Base-by-base conservation (phyloP, 345 rosid genomes). In the Hypericum perforatum region DNA sequence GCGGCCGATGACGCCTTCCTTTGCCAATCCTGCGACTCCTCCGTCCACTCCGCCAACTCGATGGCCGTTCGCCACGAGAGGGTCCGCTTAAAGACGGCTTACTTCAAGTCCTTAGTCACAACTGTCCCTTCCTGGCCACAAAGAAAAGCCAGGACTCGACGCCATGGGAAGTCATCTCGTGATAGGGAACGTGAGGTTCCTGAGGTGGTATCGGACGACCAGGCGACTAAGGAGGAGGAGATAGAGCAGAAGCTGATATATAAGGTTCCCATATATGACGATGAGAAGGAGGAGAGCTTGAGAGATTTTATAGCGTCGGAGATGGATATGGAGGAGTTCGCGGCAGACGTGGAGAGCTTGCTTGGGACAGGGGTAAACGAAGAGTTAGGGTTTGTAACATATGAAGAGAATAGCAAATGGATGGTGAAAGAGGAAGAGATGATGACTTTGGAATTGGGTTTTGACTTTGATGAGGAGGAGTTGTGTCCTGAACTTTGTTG, bases 1-100 rank as follows among this genome's bases (percentile, higher is more conserved):
- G 94, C 90, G 0, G 90, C 98, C 0, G 98, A 92, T 56, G 98
- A 92, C 66, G 98, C 98, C 13, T 91, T 92, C 53, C 90, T 92
- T 43, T 92, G 98, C 73, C 96, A 87, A 60, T 59, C 74, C 14
- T 92, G 98, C 50, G 98, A 92, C 53, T 67, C 78, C 16, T 72
- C 78, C 5, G 94, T 88, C 11, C 98, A 92, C 67, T 85, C 96
- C 3, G 95, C 98, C 3, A 92, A 92, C 55, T 77, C 78, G 6
- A 68, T 92, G 0, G 98, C 98, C 8, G 79, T 86, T 16, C 67
- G 95, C 32, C 98, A 92, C 49, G 82, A 82, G 65, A 69, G 96
- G 54, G 89, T 87, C 45, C 90, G 86, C 7, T 65, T 92, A 54
- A 85, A 83, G 72, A 63, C 80, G 1, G 68, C 81, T 0, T 76